phyloP scores from a whole-genome alignment of 2,329 filamentous ascomycete species.

The Canariomyces notabilis region DNA sequence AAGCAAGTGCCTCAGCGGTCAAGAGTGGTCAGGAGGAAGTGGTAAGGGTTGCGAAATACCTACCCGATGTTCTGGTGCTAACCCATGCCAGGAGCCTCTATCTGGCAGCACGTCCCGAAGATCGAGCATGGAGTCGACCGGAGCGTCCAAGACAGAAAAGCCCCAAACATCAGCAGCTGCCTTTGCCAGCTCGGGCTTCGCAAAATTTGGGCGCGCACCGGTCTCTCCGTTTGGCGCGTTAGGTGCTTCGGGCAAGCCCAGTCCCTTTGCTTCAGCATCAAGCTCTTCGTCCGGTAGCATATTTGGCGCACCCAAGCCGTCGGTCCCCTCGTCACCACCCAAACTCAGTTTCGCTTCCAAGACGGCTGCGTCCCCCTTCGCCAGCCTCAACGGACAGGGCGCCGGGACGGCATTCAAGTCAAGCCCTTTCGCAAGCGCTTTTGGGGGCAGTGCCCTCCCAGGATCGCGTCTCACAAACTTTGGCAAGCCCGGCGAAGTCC shows the following conservation, averaged over 20 bases:
- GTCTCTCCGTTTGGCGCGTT: slow-evolving; percentile 61
- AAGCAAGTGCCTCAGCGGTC: slow-evolving; percentile 25
- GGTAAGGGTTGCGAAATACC: slow-evolving; percentile 9
- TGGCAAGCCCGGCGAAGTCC: slow-evolving; percentile 54
- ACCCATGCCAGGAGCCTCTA: slow-evolving; percentile 18
- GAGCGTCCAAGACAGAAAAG: slow-evolving; percentile 27
- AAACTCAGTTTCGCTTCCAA: slow-evolving; percentile 47
- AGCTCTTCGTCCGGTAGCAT: slow-evolving; percentile 34
- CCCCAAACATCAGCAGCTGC: slow-evolving; percentile 50
- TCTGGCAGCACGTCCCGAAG: slow-evolving; percentile 19
- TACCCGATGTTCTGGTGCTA: slow-evolving; percentile 3
- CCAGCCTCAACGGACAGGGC: slow-evolving; percentile 32
- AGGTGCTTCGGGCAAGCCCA: slow-evolving; percentile 41
- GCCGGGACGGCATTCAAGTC: slow-evolving; percentile 20
- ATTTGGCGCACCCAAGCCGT: slow-evolving; percentile 29
- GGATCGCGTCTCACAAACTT: slow-evolving; percentile 60
- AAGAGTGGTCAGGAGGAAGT: slow-evolving; percentile 20
- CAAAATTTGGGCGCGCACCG: slow-evolving; percentile 56
- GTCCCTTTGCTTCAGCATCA: slow-evolving; percentile 47
- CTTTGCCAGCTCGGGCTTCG: slow-evolving; percentile 65
- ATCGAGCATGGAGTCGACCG: slow-evolving; percentile 17
- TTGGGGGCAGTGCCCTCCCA: slow-evolving; percentile 39
- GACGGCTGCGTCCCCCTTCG: slow-evolving; percentile 42
- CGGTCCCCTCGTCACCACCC: slow-evolving; percentile 31
- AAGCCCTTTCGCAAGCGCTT: slow-evolving; percentile 48